These are phyloP conservation scores for Flaveria trinervia DNA, from an alignment of 129 eudicot species.

Conservation along the genomic window DNA sequence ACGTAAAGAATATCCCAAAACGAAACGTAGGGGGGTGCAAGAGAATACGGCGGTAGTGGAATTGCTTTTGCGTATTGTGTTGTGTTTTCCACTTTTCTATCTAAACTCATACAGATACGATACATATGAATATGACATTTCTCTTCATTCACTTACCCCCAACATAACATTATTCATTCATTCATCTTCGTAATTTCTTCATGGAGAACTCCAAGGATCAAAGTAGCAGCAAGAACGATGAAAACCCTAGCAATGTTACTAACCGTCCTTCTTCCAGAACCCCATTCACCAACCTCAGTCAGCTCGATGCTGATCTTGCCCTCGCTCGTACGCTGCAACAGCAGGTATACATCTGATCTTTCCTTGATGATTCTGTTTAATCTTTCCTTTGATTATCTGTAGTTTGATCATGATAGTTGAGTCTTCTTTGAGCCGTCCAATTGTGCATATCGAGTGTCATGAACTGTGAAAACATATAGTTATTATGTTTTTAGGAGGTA, in stretches of 20 bases:
- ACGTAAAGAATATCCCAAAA: background rate
- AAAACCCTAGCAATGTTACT: constrained; percentile 19
- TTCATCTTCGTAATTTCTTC: background rate
- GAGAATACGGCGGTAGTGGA: constrained; percentile 1
- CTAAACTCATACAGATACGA: background rate
- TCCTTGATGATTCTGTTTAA: no score
- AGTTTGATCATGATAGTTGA: no score
- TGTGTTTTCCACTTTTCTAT: constrained; percentile 13
- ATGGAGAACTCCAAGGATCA: constrained; percentile 41
- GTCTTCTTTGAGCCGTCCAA: background rate
- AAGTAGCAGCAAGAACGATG: constrained; percentile 24
- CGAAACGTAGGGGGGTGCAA: background rate
- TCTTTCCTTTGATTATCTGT: no score
- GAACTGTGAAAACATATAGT: no score
- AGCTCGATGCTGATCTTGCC: constrained; percentile 93
- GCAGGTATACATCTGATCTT: constrained; percentile 42
- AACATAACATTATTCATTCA: no score
- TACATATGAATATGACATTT: background rate
- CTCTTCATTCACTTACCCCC: background rate
- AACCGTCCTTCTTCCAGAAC: constrained; percentile 40
- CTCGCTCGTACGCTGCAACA: constrained; percentile 91
- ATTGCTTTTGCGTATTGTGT: constrained; percentile 21
- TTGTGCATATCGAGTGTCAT: background rate
- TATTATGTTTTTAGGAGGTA: no score
- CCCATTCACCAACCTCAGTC: constrained; percentile 78